Percentiles rank a stretch among this genome's conserved stretches.
phyloP scores from a whole-genome alignment of 257 asterid species.

The Vinca minor region DNA sequence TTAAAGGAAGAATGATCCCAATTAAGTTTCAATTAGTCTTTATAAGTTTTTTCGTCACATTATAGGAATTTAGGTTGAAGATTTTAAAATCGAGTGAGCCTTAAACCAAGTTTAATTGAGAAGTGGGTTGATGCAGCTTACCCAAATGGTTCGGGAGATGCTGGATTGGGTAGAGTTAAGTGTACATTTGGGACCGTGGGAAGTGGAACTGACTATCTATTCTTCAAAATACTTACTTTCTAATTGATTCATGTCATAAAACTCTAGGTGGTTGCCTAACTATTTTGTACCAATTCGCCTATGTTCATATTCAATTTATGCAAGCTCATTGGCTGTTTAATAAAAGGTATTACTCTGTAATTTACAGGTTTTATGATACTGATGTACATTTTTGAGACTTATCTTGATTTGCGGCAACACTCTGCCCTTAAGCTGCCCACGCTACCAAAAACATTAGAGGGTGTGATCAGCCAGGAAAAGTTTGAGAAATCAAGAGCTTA shows the following conservation, averaged over 20 bases:
- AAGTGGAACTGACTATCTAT: background rate
- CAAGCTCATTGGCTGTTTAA: background rate
- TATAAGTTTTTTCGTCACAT: background rate
- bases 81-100: background rate
- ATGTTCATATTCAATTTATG: background rate
- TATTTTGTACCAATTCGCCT: background rate
- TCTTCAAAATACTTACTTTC: background rate
- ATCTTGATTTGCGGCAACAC: conserved; percentile 87
- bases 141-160: no score
- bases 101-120: background rate
- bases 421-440: conserved; percentile 78
- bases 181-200: background rate
- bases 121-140: background rate
- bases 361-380: conserved; percentile 78
- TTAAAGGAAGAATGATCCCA: background rate
- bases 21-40: background rate
- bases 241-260: background rate
- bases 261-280: background rate
- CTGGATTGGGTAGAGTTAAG: background rate
- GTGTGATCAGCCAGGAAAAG: conserved; percentile 86
- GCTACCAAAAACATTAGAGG: conserved; percentile 73
- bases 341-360: background rate
- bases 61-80: no score
- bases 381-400: conserved; percentile 73
- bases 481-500: conserved; percentile 92